Evolutionary conservation across 768 basidiomycete genomes (phyloP).

Genomic region (Lentinus brumalis): DNA sequence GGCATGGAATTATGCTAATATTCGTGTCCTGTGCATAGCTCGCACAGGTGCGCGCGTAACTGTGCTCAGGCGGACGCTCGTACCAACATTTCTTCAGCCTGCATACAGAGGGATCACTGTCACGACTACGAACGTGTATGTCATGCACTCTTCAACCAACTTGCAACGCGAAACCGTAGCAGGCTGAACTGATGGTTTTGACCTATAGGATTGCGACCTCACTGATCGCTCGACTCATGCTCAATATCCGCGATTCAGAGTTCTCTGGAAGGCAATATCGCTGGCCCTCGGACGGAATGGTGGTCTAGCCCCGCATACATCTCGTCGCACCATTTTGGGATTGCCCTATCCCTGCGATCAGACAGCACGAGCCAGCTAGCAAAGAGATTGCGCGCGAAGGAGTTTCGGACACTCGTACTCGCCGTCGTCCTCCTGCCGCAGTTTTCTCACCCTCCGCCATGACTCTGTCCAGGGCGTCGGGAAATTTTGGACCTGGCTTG

Average conservation of each 20-base stretch:
- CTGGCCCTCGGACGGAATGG: not conserved
- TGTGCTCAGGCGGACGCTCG: not conserved
- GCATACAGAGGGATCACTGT: not conserved
- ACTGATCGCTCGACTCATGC: constrained; percentile 10
- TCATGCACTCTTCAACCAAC: not conserved
- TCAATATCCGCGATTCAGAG: constrained; percentile 12
- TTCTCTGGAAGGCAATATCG: not conserved
- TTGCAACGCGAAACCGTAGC: not conserved
- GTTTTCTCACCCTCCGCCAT: too few species aligned
- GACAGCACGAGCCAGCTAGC: too few species aligned
- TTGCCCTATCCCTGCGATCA: too few species aligned
- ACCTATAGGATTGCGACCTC: not conserved
- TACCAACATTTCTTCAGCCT: not conserved
- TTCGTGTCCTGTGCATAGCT: not conserved
- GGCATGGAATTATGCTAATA: not conserved
- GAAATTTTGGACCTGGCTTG: too few species aligned
- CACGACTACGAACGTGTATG: constrained; percentile 7
- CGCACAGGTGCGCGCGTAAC: not conserved
- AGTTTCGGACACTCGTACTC: too few species aligned
- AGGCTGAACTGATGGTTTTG: not conserved
- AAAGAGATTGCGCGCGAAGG: too few species aligned
- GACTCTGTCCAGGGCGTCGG: too few species aligned
- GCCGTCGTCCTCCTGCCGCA: too few species aligned
- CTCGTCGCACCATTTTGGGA: too few species aligned
- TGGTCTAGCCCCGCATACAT: too few species aligned